These are phyloP conservation scores for Lecanicillium sp. DNA, from an alignment of 2,329 filamentous ascomycete genomes.

Conservation along the genomic window DNA sequence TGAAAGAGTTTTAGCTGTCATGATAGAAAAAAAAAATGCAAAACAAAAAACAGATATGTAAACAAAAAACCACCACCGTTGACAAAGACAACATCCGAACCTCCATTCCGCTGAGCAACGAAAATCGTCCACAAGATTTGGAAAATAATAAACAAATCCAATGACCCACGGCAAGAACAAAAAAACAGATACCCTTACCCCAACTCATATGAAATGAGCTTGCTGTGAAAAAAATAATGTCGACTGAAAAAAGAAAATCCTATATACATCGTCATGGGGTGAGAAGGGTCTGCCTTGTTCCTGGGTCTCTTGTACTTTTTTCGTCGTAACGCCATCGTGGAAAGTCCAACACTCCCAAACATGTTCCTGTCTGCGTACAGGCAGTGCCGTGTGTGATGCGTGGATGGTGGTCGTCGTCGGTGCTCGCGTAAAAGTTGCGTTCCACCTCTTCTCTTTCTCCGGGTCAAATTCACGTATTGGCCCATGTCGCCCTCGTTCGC, in stretches of 20 bases:
- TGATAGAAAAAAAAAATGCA: constrained; percentile 14
- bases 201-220: constrained; percentile 4
- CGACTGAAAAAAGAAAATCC: constrained; percentile 1
- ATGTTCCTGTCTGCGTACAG: not conserved
- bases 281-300: not conserved
- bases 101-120: too few relatives aligned
- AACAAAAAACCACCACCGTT: constrained; percentile 1
- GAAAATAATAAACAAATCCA: not conserved
- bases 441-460: not conserved
- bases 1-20: too few relatives aligned
- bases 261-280: constrained; percentile 12
- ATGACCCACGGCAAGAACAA: too few relatives aligned
- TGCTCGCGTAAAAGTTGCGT: not conserved
- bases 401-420: not conserved
- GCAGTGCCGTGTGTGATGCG: not conserved
- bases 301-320: not conserved
- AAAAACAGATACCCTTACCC: not conserved
- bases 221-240: constrained; percentile 1
- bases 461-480: not conserved
- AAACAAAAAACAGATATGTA: constrained; percentile 10
- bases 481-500: not conserved
- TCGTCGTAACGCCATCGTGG: not conserved
- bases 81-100: not conserved
- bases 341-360: not conserved
- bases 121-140: not conserved